phyloP scores from a whole-genome alignment of 2,329 filamentous ascomycete species.

The Parastagonospora avenae region DNA sequence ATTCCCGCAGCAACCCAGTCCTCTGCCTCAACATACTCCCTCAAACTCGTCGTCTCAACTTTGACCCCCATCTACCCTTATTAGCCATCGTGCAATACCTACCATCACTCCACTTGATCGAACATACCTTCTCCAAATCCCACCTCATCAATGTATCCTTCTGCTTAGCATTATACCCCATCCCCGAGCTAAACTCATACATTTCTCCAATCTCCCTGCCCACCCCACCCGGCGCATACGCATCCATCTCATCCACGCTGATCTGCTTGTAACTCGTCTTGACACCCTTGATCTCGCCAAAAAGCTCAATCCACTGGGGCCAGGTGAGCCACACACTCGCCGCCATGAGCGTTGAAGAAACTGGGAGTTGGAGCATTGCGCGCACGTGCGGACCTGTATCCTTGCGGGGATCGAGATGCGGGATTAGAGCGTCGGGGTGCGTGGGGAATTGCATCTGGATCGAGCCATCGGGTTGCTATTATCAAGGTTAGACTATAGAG shows the following conservation, averaged over 20 bases:
- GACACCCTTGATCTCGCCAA: conserved; percentile 24
- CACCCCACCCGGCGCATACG: conserved; percentile 23
- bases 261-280: conserved; percentile 23
- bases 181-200: conserved; percentile 33
- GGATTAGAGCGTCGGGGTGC: conserved; percentile 11
- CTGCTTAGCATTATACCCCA: conserved; percentile 41
- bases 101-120: background rate
- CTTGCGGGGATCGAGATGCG: conserved; percentile 17
- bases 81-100: background rate
- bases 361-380: conserved; percentile 22
- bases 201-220: conserved; percentile 36
- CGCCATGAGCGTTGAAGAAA: conserved; percentile 32
- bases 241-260: conserved; percentile 19
- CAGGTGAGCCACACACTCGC: conserved; percentile 21
- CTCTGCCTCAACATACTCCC: conserved; percentile 15
- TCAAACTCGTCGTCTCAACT: conserved; percentile 12
- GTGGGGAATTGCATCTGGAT: conserved; percentile 23
- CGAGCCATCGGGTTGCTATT: conserved; percentile 16
- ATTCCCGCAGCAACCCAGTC: conserved; percentile 27
- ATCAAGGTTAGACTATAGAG: too few species aligned
- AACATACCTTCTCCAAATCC: conserved; percentile 14
- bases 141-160: conserved; percentile 11
- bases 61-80: conserved; percentile 12
- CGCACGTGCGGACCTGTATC: conserved; percentile 23
- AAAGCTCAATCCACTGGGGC: conserved; percentile 27